A percentile compares a stretch with the other conserved stretches of the same genome.
phyloP scores from a whole-genome alignment of 305 asterid genomes.

The Solanum aculeatissimum region DNA sequence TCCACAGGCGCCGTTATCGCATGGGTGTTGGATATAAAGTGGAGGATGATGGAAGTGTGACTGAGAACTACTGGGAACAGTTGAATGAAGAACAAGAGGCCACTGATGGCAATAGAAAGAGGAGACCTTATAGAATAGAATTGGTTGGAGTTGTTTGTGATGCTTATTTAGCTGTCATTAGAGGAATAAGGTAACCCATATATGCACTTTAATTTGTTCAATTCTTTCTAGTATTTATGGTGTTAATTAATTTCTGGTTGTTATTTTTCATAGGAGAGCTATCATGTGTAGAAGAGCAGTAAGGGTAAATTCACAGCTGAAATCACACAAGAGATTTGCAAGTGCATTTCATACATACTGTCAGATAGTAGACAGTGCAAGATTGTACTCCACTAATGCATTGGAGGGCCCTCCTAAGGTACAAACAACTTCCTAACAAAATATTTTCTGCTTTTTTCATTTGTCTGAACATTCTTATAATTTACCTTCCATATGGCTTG shows the following conservation, averaged over 20 bases:
- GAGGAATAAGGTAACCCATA: constrained; percentile 72
- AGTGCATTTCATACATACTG: constrained; percentile 77
- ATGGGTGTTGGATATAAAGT: constrained; percentile 89
- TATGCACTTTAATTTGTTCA: not conserved
- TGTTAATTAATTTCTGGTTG: not conserved
- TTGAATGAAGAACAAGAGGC: constrained; percentile 68
- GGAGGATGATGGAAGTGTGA: constrained; percentile 49
- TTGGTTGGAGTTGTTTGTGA: constrained; percentile 95
- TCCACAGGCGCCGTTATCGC: constrained; percentile 78
- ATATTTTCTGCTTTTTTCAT: not conserved
- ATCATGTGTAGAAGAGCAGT: constrained; percentile 81
- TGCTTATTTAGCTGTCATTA: constrained; percentile 79
- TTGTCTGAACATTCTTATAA: not conserved
- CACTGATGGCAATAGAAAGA: constrained; percentile 46
- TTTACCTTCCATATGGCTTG: not conserved
- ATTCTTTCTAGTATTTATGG: not conserved
- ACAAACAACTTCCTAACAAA: not conserved
- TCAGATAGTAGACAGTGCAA: constrained; percentile 78
- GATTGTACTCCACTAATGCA: constrained; percentile 77
- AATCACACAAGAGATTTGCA: constrained; percentile 88
- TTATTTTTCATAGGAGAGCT: constrained; percentile 53
- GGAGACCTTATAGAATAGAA: constrained; percentile 89
- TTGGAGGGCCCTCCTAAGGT: constrained; percentile 97
- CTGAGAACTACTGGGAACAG: constrained; percentile 89
- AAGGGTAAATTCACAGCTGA: constrained; percentile 70